These are phyloP conservation scores for Globisporangium okanoganense DNA, from an alignment of 352 stramenopile species.

Conservation along the genomic window DNA sequence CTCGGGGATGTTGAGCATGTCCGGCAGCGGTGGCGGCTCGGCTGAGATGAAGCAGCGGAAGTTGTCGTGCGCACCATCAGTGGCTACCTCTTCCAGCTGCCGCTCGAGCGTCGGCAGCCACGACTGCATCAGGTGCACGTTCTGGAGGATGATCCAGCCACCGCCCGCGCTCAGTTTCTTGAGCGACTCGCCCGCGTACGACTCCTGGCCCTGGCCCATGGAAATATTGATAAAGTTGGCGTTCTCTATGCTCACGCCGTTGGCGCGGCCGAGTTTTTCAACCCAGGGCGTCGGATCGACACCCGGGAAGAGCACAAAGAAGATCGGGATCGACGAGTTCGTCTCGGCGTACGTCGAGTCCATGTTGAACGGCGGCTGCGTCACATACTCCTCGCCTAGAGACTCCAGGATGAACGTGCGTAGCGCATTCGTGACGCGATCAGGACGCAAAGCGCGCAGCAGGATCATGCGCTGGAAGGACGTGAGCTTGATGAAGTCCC, in stretches of 20 bases:
- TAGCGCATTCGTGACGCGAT: conserved; percentile 93
- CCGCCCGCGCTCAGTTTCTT: conserved; percentile 89
- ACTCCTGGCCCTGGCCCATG: conserved; percentile 91
- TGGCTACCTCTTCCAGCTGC: conserved; percentile 88
- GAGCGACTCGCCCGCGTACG: conserved; percentile 89
- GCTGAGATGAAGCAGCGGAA: conserved; percentile 97
- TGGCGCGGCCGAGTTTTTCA: conserved; percentile 84
- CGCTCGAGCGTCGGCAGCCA: conserved; percentile 94
- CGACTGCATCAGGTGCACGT: conserved; percentile 95
- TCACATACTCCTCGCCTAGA: conserved; percentile 89
- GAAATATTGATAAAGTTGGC: conserved; percentile 97
- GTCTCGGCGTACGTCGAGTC: conserved; percentile 91
- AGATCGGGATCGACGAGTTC: conserved; percentile 90
- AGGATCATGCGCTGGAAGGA: conserved; percentile 87
- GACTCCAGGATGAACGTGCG: conserved; percentile 89
- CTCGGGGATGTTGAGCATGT: conserved; percentile 97
- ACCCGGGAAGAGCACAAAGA: conserved; percentile 95
- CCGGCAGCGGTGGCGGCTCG: conserved; percentile 88
- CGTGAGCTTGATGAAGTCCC: conserved; percentile 86
- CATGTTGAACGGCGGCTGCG: conserved; percentile 91
- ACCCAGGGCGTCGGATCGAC: conserved; percentile 95
- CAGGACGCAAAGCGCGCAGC: conserved; percentile 90
- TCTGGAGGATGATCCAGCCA: conserved; percentile 95
- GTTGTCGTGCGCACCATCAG: conserved; percentile 88
- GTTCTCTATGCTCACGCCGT: conserved; percentile 89